These are phyloP conservation scores for Blastocystis sp. DNA, from an alignment of 352 stramenopile genomes.

Conservation along the genomic window DNA sequence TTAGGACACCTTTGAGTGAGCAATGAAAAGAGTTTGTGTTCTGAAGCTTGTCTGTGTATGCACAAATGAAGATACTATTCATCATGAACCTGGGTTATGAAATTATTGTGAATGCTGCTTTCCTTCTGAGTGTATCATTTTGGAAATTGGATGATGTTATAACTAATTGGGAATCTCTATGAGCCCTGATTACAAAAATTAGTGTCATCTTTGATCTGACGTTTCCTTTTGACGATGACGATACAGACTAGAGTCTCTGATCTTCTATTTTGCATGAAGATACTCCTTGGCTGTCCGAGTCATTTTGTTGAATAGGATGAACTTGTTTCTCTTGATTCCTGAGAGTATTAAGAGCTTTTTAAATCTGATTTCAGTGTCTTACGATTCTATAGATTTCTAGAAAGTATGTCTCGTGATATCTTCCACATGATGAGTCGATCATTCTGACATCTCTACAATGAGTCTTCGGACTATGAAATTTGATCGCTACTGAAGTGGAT, in stretches of 20 bases:
- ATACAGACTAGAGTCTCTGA: slow-evolving; percentile 51
- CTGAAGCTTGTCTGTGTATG: slow-evolving; percentile 23
- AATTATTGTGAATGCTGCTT: slow-evolving; percentile 38
- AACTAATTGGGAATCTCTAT: slow-evolving; percentile 64
- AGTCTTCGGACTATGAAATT: slow-evolving; percentile 36
- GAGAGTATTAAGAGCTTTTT: slow-evolving; percentile 63
- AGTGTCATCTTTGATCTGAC: slow-evolving; percentile 64
- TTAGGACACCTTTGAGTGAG: slow-evolving; percentile 62
- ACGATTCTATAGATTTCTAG: not conserved
- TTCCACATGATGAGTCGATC: slow-evolving; percentile 56
- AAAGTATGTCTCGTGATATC: not conserved
- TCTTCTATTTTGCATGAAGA: slow-evolving; percentile 37
- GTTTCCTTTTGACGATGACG: slow-evolving; percentile 3
- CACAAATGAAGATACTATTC: slow-evolving; percentile 52
- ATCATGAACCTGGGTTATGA: slow-evolving; percentile 15
- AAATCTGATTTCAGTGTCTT: slow-evolving; percentile 29
- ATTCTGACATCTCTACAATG: slow-evolving; percentile 56
- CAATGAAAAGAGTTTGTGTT: slow-evolving; percentile 4
- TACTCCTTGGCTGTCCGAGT: slow-evolving; percentile 56
- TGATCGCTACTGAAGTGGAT: slow-evolving; percentile 30
- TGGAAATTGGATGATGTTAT: slow-evolving; percentile 40
- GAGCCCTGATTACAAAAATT: slow-evolving; percentile 63
- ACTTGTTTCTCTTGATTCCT: slow-evolving; percentile 54
- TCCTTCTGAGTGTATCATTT: slow-evolving; percentile 38
- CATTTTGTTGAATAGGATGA: slow-evolving; percentile 34